Base-by-base conservation (phyloP, 2,329 filamentous ascomycete species). In the Colletotrichum theobromicola region DNA sequence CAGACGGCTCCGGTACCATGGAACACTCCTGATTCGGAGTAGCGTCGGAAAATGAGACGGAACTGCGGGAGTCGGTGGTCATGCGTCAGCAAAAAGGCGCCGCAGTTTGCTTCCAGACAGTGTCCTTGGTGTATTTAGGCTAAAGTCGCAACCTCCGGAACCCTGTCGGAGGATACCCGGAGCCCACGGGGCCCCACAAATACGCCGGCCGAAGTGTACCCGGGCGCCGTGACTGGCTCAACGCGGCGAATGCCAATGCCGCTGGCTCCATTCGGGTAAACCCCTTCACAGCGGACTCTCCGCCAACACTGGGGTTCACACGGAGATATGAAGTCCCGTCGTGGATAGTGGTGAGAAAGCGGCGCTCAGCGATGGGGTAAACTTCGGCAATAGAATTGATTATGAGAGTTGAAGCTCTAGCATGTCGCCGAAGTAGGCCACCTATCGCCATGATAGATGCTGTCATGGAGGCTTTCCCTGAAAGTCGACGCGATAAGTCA, bases 41-140 rank as follows among this genome's bases (percentile, higher is more conserved):
- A 67, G 70, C 69, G 72, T 72, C 72, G 72, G 72, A 21, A 72
- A 75, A 72, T 42, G 34, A 13, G 67, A 46, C 61, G 55, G 61
- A 62, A 61, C 21, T 61, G 37, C 42, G 35, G 35, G 67, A 55
- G 60, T 71, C n/a, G 42, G 42, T 10, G 42, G 70, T 71, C 61
- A 71, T 37, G 72, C 61, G 72, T 71, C 21, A 60, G 60, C 71
- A 70, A 50, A 50, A 50, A 50, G 16, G 37, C 16, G n/a, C 60
- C 50, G 50, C 50, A 37, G 32, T 32, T 50, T 42, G 21, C n/a
- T 46, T 35, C 42, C 21, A 26, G 50, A 21, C 12, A 62, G 12
- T 12, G 53, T 32, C 61, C n/a, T 57, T 30, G n/a, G 50, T 21
- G 10, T 32, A 72, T 75, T 75, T 75, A 75, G 72, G 72, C 72